Conservation (phyloP, 2,329 filamentous ascomycete species). For the Catunica adiposa region DNA sequence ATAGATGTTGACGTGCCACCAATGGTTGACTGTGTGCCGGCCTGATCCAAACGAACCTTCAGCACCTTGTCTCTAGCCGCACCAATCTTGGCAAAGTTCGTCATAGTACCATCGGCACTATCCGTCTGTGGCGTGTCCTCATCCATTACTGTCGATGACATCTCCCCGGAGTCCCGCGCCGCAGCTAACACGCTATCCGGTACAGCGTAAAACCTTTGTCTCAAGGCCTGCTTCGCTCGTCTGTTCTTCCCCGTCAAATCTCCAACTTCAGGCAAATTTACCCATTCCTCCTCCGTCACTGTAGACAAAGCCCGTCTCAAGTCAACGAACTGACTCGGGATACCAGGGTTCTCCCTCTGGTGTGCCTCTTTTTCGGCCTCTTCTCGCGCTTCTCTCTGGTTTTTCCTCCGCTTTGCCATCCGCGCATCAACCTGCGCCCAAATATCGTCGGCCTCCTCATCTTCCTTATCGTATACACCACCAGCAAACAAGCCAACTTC, state of each 20-base stretch:
- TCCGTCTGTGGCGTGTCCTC: constrained; percentile 33
- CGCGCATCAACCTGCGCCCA: constrained; percentile 93
- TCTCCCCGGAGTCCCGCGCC: constrained; percentile 61
- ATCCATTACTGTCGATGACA: constrained; percentile 77
- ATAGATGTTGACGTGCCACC: constrained; percentile 77
- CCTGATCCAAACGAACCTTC: constrained; percentile 74
- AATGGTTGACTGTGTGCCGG: constrained; percentile 43
- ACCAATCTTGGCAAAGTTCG: constrained; percentile 94
- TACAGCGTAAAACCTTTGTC: constrained; percentile 84
- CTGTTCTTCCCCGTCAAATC: constrained; percentile 92
- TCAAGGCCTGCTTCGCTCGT: constrained; percentile 63
- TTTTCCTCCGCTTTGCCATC: constrained; percentile 80
- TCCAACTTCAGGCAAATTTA: constrained; percentile 83
- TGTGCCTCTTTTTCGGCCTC: constrained; percentile 82
- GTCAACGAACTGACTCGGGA: constrained; percentile 93
- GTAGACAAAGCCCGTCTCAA: constrained; percentile 77
- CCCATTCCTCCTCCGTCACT: constrained; percentile 93
- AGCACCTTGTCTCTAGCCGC: constrained; percentile 91
- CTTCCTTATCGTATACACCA: constrained; percentile 90
- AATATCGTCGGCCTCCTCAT: constrained; percentile 92
- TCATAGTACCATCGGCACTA: constrained; percentile 72
- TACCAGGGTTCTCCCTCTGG: constrained; percentile 94
- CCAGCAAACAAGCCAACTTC: constrained; percentile 91
- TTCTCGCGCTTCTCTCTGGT: constrained; percentile 89
- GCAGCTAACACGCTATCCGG: constrained; percentile 89